phyloP scores from a whole-genome alignment of 495 filamentous ascomycete species.

The Letharia columbiana region DNA sequence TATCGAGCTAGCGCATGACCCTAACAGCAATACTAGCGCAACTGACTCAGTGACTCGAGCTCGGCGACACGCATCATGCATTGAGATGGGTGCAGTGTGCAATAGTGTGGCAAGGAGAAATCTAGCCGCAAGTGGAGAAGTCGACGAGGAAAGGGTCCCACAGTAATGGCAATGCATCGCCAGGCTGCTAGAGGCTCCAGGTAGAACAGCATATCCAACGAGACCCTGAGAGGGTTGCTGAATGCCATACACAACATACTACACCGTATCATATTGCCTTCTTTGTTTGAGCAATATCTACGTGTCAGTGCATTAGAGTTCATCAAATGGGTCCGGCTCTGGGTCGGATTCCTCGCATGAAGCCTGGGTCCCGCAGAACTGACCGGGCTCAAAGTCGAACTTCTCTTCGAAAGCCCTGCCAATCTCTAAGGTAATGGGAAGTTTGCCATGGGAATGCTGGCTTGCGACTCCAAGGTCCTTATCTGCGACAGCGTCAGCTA shows the following conservation, averaged over 20 bases:
- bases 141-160: background rate
- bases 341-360: background rate
- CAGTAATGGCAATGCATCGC: background rate
- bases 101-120: background rate
- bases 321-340: background rate
- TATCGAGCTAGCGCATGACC: background rate
- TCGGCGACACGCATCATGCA: background rate
- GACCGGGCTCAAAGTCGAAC: constrained; percentile 5
- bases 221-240: background rate
- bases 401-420: constrained; percentile 16
- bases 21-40: background rate
- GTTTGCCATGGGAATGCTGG: constrained; percentile 17
- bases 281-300: background rate
- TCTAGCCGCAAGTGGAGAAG: background rate
- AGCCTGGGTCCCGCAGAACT: background rate
- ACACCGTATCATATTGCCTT: background rate
- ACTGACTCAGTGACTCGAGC: background rate
- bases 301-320: background rate
- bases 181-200: background rate
- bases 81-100: background rate
- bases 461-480: constrained; percentile 10
- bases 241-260: background rate
- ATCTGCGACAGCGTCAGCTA: constrained; percentile 15
- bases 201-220: background rate
- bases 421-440: constrained; percentile 6